Conservation (phyloP, 2,329 filamentous ascomycete species). For the Aspergillus melleus region DNA sequence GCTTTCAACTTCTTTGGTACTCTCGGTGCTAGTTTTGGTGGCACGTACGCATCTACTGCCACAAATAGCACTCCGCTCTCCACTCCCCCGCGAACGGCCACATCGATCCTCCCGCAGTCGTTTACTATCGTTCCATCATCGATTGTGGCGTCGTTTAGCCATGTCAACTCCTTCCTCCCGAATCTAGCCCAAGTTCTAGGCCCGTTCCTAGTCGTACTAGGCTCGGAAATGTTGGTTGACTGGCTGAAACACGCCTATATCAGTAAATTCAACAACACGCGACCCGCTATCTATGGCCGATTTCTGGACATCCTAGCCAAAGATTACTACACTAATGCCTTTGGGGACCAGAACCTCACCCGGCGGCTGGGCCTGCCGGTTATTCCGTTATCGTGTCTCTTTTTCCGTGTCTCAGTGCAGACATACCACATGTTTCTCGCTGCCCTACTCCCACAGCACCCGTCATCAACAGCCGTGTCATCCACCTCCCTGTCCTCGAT, state of each 20-base stretch:
- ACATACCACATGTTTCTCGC: conserved; percentile 98
- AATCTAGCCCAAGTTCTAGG: conserved; percentile 76
- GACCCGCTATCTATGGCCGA: conserved; percentile 81
- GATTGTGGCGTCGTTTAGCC: conserved; percentile 44
- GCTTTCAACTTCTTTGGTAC: conserved; percentile 63
- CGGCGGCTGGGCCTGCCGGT: conserved; percentile 87
- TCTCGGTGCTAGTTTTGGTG: conserved; percentile 32
- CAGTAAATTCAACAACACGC: conserved; percentile 97
- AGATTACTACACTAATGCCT: conserved; percentile 97
- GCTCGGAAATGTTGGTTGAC: conserved; percentile 95
- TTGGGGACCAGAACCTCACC: conserved; percentile 84
- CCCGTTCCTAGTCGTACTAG: conserved; percentile 89
- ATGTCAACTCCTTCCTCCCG: conserved; percentile 44
- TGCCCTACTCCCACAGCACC: conserved; percentile 75
- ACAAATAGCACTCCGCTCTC: conserved; percentile 54
- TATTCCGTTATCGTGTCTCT: conserved; percentile 87
- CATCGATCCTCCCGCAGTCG: conserved; percentile 80
- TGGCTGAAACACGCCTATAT: conserved; percentile 98
- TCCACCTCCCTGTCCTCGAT: conserved; percentile 44
- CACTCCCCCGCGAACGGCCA: conserved; percentile 55
- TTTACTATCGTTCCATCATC: conserved; percentile 75
- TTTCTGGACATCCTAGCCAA: conserved; percentile 94
- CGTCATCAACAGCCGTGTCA: conserved; percentile 44
- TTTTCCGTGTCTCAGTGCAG: conserved; percentile 90
- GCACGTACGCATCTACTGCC: conserved; percentile 32